Base-by-base conservation (phyloP, 805 yeast genomes). In the Candida dendrica region DNA sequence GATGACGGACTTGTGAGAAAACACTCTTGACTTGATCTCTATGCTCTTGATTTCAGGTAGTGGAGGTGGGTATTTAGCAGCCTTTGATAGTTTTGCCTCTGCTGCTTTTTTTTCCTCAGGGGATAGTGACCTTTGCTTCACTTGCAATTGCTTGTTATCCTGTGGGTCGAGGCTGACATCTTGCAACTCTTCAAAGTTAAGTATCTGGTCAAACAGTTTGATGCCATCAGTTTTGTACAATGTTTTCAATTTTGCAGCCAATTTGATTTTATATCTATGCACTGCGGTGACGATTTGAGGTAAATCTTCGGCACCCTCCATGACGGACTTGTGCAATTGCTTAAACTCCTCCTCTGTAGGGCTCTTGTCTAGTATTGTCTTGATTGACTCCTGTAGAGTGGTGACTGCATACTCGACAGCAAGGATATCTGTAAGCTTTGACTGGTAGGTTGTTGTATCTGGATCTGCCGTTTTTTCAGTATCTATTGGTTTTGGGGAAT, bases 1-100 rank as follows among this genome's bases (percentile, higher is more conserved):
- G 14, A 81, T 72, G 3, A 76, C 66, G 0, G 96, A 89, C 50
- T 81, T 80, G 60, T 91, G 97, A 22, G 82, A 76, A 56, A 90
- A 91, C 0, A 88, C 95, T 40, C 84, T 72, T 6, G 80, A 77
- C 47, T 72, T 68, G 10, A 89, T 71, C 3, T 68, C 68, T 1
- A 75, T 73, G 53, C 82, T 75, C 6, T 68, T 60, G 34, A 91
- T 84, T 26, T 59, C 61, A 1, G 97, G 97, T 15, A 89, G 60
- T 10, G 68, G 69, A 1, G 96, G 97, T 1, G 84, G 37, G 9
- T 19, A 34, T 6, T 13, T 5, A 34, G 8, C 6, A 6, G 24
- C 24, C 8, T 17, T 34, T 19, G 16, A 14, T 6, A 6, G 20
- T 18, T 34, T 34, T 19, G 19, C 10, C 3, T 6, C 17, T 3